phyloP scores from a whole-genome alignment of 2,329 filamentous ascomycete species.

The Aspergillus jensenii region DNA sequence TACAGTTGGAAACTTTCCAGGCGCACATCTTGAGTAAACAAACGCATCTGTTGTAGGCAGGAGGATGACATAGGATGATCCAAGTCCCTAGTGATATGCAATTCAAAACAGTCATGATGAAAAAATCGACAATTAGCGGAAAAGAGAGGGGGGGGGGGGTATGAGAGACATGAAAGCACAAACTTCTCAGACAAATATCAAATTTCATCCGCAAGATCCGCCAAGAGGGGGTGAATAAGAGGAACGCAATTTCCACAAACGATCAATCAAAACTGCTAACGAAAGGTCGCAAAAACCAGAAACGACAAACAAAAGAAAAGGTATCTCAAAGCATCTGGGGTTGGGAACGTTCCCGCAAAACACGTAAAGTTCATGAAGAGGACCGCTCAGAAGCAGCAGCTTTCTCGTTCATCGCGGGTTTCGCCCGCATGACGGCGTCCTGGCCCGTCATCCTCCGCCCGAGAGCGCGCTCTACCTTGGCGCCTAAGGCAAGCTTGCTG shows the following conservation, averaged over 20 bases:
- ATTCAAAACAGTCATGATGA: slow-evolving; percentile 1
- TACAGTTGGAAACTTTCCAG: background rate
- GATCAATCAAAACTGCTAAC: slow-evolving; percentile 1
- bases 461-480: slow-evolving; percentile 86
- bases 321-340: slow-evolving; percentile 1
- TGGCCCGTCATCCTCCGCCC: slow-evolving; percentile 83
- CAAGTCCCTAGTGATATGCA: background rate
- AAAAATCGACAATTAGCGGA: slow-evolving; percentile 5
- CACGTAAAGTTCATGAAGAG: slow-evolving; percentile 10
- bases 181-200: slow-evolving; percentile 19
- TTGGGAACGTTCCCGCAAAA: background rate
- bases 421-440: slow-evolving; percentile 73
- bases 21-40: background rate
- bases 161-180: slow-evolving; percentile 17
- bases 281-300: background rate
- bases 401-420: slow-evolving; percentile 51
- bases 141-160: slow-evolving; percentile 20
- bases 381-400: slow-evolving; percentile 19
- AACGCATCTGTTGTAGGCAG: background rate
- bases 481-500: slow-evolving; percentile 82
- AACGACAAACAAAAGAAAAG: slow-evolving; percentile 1
- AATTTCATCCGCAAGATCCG: slow-evolving; percentile 17
- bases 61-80: background rate
- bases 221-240: slow-evolving; percentile 5
- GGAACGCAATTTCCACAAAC: background rate